Evolutionary conservation across 768 basidiomycete species (phyloP), one percentile per base, ranked within the genome.

Genomic region (Naganishia friedmannii): DNA sequence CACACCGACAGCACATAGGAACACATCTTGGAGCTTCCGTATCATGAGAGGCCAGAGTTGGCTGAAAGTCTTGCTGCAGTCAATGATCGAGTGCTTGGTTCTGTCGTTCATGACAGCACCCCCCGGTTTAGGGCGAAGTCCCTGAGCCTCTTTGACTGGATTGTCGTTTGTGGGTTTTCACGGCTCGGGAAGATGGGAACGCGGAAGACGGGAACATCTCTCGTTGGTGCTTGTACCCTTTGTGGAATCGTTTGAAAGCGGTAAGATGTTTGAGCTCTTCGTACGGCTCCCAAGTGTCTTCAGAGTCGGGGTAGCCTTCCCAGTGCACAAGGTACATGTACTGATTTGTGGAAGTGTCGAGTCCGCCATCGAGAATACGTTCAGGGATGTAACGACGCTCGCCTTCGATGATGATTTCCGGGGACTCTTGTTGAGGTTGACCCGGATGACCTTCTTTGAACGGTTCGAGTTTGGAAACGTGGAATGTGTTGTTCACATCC

Each of bases 391-490:
- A 65, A 28, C 42, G 65, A 39, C 45, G 37, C 15, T 65, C 34
- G 6, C 65, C 65, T 48, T 65, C 37, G 3, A 73, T 68, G 3
- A 74, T 56, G 6, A 55, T 29, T 1, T 73, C 74, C 12, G 71
- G 68, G 12, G 70, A 71, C 26, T 34, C 69, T 67, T 66, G 70
- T 51, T 42, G 46, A 31, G 53, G 53, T 53, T 69, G 46, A 9
- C 32, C n/a, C 74, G 75, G 45, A 65, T 70, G 15, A 48, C 48
- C 55, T 66, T 72, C 51, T 23, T 57, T 39, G 42, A 56, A 75
- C 3, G 65, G 63, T 26, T 42, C 32, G 17, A 76, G 69, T 4
- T 73, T 63, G n/a, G 73, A 39, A 7, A 74, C 70, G 54, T 75
- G 71, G 26, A 54, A 54, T 17, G 23, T 31, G n/a, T 54, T 54